Percentiles rank a stretch among this genome's conserved stretches.
phyloP scores from a whole-genome alignment of 2,329 filamentous ascomycete genomes.

The Dactylellina haptotyla region DNA sequence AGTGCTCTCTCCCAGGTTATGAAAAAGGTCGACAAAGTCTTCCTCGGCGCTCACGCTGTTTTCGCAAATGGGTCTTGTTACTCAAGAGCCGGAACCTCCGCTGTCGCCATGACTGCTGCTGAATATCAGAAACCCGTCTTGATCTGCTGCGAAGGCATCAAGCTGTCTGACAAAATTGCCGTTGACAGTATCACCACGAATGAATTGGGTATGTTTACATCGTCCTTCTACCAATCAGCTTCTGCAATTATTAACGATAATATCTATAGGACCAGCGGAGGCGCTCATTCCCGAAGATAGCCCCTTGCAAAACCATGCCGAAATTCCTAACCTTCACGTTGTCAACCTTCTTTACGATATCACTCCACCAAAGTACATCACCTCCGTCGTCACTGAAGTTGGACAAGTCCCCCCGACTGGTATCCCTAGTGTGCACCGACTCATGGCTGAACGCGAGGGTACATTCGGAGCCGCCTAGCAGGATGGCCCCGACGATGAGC shows the following conservation, averaged over 20 bases:
- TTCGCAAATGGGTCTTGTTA: constrained; percentile 94
- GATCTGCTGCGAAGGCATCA: constrained; percentile 92
- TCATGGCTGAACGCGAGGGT: constrained; percentile 63
- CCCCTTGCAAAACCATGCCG: constrained; percentile 67
- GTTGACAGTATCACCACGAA: constrained; percentile 94
- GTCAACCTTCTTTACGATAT: constrained; percentile 89
- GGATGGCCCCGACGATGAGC: constrained; percentile 3
- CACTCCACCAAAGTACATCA: constrained; percentile 85
- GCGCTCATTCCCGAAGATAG: constrained; percentile 58
- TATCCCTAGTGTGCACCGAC: constrained; percentile 77
- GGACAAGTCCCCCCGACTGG: constrained; percentile 86
- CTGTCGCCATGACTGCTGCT: constrained; percentile 84
- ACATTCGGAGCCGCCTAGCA: constrained; percentile 46
- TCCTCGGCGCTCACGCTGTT: constrained; percentile 92
- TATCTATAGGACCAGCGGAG: constrained; percentile 56
- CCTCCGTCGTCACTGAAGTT: constrained; percentile 89
- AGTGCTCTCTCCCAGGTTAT: constrained; percentile 80
- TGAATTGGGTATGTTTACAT: constrained; percentile 65
- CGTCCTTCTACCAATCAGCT: constrained; percentile 61
- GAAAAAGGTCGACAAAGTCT: constrained; percentile 75
- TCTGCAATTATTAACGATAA: constrained; percentile 75
- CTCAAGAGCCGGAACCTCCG: constrained; percentile 84
- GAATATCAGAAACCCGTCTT: constrained; percentile 81
- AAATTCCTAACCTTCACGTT: constrained; percentile 71
- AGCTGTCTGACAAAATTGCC: constrained; percentile 89